Conservation (phyloP, 371 early-diverging fungal genomes). For the Mucor mucedo region DNA sequence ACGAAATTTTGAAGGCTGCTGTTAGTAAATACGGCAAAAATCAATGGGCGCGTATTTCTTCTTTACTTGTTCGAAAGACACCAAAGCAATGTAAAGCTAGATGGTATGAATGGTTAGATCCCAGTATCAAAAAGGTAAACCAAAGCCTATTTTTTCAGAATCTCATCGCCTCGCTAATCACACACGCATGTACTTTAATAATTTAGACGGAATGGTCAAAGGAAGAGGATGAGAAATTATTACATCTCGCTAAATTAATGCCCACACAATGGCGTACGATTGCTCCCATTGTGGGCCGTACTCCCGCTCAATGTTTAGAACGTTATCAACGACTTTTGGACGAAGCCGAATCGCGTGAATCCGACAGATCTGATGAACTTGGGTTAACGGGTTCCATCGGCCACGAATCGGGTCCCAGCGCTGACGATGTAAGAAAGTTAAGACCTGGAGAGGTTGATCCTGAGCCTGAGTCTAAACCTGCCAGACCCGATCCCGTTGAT, state of each 20-base stretch:
- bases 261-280: constrained; percentile 99
- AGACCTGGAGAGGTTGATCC: constrained; percentile 98
- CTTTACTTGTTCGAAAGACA: constrained; percentile 92
- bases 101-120: constrained; percentile 99
- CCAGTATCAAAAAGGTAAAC: constrained; percentile 91
- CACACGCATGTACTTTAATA: neutral
- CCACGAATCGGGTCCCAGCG: constrained; percentile 77
- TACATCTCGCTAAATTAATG: constrained; percentile 97
- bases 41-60: constrained; percentile 98
- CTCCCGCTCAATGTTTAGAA: constrained; percentile 98
- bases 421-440: constrained; percentile 79
- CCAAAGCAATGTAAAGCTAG: constrained; percentile 98
- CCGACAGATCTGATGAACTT: constrained; percentile 63
- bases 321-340: constrained; percentile 94
- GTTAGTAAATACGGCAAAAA: constrained; percentile 99
- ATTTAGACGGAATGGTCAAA: constrained; percentile 94
- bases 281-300: constrained; percentile 96
- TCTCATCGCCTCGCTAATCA: neutral
- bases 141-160: too few relatives aligned
- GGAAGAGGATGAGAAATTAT: constrained; percentile 96
- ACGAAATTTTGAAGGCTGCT: constrained; percentile 97
- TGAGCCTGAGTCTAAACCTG: constrained; percentile 95
- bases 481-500: constrained; percentile 97
- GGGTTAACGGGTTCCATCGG: constrained; percentile 70
- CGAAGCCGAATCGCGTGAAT: constrained; percentile 86